Conservation (phyloP, 2,329 filamentous ascomycete genomes). For the Monilinia polystroma region DNA sequence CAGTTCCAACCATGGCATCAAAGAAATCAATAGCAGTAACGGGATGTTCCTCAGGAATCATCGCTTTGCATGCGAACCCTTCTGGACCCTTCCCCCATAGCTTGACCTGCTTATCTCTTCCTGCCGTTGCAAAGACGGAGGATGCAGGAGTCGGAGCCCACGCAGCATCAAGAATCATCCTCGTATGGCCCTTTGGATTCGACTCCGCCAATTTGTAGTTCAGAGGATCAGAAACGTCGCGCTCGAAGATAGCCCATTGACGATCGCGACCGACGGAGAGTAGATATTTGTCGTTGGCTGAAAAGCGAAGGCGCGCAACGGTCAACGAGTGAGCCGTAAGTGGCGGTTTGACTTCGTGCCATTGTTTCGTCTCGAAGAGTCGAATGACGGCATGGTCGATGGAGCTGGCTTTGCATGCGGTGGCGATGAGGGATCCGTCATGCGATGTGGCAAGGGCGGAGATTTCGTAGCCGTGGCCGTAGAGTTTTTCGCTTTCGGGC, state of each 20-base stretch:
- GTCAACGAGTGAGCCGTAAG: constrained; percentile 85
- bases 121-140: constrained; percentile 76
- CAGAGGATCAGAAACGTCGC: constrained; percentile 42
- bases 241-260: constrained; percentile 82
- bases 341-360: constrained; percentile 83
- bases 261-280: constrained; percentile 89
- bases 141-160: constrained; percentile 61
- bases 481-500: constrained; percentile 95
- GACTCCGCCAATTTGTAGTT: constrained; percentile 59
- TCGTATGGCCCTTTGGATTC: constrained; percentile 81
- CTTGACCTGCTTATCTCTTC: constrained; percentile 82
- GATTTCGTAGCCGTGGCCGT: constrained; percentile 97
- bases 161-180: constrained; percentile 87
- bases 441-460: constrained; percentile 78
- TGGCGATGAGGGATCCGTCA: constrained; percentile 75
- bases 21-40: constrained; percentile 73
- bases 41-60: constrained; percentile 53
- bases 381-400: constrained; percentile 93
- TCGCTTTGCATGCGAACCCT: constrained; percentile 44
- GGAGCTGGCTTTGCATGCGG: constrained; percentile 88
- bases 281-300: constrained; percentile 67
- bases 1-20: constrained; percentile 37
- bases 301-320: constrained; percentile 79
- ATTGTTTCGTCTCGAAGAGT: constrained; percentile 80
- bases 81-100: constrained; percentile 54